Base-by-base conservation (phyloP, 768 basidiomycete species). In the Ephemerocybe angulata region DNA sequence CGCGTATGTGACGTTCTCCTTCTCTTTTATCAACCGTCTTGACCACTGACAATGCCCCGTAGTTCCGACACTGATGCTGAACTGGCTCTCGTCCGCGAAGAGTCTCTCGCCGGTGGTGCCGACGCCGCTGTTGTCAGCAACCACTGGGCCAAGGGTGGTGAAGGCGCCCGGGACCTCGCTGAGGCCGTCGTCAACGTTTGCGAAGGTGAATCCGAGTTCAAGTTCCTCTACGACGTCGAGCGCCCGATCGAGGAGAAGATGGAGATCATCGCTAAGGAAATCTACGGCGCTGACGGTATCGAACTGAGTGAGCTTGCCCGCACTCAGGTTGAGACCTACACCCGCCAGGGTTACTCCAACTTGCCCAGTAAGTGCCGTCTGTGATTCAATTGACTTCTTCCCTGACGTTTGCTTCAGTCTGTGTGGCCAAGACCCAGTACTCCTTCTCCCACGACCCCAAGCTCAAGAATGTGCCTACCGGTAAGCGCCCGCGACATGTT, bases 401-500 rank as follows among this genome's bases (percentile, higher is more conserved):
- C 43, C 25, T 56, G 28, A 52, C 63, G 2, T 58, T 44, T 60
- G 57, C 65, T 47, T 52, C 61, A 88, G 93, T 96, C 67, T 96
- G 93, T 73, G 92, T 95, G 91, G 93, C 93, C 47, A 96, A 97
- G 80, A 98, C 96, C 4, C 96, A 97, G 59, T 93, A 98, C 63
- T 97, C 94, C 19, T 94, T 99, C 76, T 96, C 93, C 24, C 93
- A 96, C 67, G 89, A 99, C 64, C 88, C 94, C 6, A 85, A 86
- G 61, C 79, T 90, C 58, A 98, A 98, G 76, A 87, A 88, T 61
- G 93, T 88, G 0, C 94, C 97, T 1, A 84, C 85, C 48, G 88
- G 87, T 83, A 59, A 55, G 75, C n/a, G n/a, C n/a, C n/a, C n/a
- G n/a, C n/a, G n/a, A n/a, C n/a, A n/a, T n/a, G n/a, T 61, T 38